A percentile compares a stretch with the other conserved stretches of the same genome.
These are phyloP conservation scores for Zygosaccharomyces pseudorouxii DNA, from an alignment of 805 yeast genomes.

Conservation along the genomic window DNA sequence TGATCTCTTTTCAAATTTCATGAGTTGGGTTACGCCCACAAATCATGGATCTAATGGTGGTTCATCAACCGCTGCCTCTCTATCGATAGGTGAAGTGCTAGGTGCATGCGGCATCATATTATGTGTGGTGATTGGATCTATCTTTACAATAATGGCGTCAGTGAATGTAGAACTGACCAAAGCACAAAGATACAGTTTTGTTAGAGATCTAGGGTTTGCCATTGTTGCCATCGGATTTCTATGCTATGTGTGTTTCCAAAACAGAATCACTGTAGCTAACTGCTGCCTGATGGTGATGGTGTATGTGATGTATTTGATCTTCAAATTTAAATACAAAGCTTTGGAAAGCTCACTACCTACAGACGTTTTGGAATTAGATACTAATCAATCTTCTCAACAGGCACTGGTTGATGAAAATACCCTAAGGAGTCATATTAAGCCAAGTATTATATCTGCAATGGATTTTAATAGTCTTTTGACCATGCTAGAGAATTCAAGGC, in stretches of 20 bases:
- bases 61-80: constrained; percentile 24
- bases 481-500: constrained; percentile 24
- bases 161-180: constrained; percentile 16
- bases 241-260: constrained; percentile 22
- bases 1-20: constrained; percentile 35
- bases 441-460: constrained; percentile 31
- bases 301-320: constrained; percentile 22
- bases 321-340: constrained; percentile 14
- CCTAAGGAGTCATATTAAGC: constrained; percentile 20
- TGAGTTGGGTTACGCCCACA: constrained; percentile 31
- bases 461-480: constrained; percentile 27
- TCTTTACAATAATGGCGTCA: constrained; percentile 29
- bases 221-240: constrained; percentile 24
- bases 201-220: constrained; percentile 28
- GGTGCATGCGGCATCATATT: constrained; percentile 38
- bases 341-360: not conserved
- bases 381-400: constrained; percentile 6
- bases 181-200: constrained; percentile 18
- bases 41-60: constrained; percentile 6
- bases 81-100: constrained; percentile 36
- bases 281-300: constrained; percentile 28
- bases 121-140: constrained; percentile 34
- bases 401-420: constrained; percentile 5
- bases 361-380: constrained; percentile 5
- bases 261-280: constrained; percentile 25